Evolutionary conservation across 148 eudicot species (phyloP), one percentile per base, ranked within the genome.

Genomic region (Persicaria maculosa): DNA sequence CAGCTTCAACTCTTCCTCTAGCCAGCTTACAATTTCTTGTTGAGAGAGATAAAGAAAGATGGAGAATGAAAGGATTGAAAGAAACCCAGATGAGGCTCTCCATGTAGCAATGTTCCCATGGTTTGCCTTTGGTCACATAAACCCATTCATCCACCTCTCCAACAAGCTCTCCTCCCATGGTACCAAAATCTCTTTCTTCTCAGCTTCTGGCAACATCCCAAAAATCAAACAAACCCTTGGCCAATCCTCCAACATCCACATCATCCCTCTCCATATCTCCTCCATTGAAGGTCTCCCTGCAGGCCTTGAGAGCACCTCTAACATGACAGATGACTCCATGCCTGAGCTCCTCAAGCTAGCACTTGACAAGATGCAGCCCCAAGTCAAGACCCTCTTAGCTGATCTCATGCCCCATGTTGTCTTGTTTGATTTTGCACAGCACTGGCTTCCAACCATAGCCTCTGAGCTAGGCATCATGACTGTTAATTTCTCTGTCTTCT

Each of bases 121-220:
- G 81, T 79, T 88, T 72, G 91, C 91, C 12, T 85, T 81, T 74
- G 91, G 91, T 75, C 91, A 88, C 77, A 85, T 85, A 44, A 85
- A 81, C 72, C 91, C 91, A 40, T 88, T 88, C 73, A 81, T 85
- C 44, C 84, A 80, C 5, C 79, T 88, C 25, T 80, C 88, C 47
- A 85, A 88, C 83, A 83, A 77, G 80, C 80, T 88, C 19, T 77
- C 84, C 57, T 78, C 80, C 73, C 82, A 78, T 75, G 80, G 81
- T 43, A 70, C 81, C 65, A 75, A 75, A 9, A 79, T 85, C 57
- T 81, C 82, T 31, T 87, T 85, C 65, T 72, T 87, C n/a, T 81
- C 91, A 0, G 77, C 86, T 7, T 75, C 85, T 0, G 84, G 78
- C 15, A 83, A 81, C 54, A 74, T 82, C 20, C 20, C 59, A 1